These are phyloP conservation scores for Planoprotostelium fungivorum DNA, from an alignment of 78 protist genomes.

Conservation along the genomic window DNA sequence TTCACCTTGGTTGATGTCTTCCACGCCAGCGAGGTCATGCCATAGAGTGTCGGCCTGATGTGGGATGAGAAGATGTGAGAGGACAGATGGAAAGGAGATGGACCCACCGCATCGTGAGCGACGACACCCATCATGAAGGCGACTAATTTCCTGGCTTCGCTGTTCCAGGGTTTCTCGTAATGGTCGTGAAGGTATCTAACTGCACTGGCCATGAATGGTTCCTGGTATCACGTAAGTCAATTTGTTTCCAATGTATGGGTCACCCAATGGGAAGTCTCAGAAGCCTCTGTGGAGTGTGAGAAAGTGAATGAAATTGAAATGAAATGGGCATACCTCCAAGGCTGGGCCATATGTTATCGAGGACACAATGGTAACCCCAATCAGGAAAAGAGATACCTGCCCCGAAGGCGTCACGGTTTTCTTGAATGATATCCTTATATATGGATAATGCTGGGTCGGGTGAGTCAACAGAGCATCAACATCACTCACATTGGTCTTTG, in stretches of 20 bases:
- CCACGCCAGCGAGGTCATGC: not conserved
- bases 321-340: not conserved
- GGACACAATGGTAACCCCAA: not conserved
- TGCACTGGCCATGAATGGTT: not conserved
- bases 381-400: not conserved
- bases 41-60: not conserved
- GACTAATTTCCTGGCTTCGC: not conserved
- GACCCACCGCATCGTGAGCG: not conserved
- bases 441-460: not conserved
- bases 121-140: not conserved
- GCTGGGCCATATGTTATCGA: not conserved
- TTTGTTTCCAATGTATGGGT: not conserved
- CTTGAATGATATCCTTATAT: too few relatives aligned
- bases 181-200: not conserved
- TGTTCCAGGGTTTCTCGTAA: not conserved
- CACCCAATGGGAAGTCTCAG: not conserved
- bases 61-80: not conserved
- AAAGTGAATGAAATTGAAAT: not conserved
- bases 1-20: not conserved
- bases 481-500: not conserved
- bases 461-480: not conserved
- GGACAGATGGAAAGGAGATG: not conserved
- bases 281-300: not conserved
- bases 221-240: not conserved
- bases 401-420: not conserved